phyloP scores from a whole-genome alignment of 768 basidiomycete species.

The Amanita polypyramis region DNA sequence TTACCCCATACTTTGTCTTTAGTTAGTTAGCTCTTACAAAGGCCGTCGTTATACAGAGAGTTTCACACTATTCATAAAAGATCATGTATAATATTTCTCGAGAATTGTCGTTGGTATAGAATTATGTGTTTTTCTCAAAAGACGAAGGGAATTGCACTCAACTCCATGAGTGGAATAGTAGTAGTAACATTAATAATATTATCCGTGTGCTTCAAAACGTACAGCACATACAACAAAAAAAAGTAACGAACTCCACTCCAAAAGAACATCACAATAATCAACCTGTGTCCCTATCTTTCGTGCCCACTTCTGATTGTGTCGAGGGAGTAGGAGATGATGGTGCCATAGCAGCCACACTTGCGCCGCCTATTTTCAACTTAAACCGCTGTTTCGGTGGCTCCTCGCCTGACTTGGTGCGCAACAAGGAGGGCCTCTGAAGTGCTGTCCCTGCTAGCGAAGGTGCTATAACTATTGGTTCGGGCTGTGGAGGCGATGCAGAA shows the following conservation, averaged over 20 bases:
- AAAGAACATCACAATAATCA: constrained; percentile 14
- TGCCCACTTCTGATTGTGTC: constrained; percentile 47
- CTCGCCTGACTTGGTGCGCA: constrained; percentile 7
- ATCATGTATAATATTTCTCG: not conserved
- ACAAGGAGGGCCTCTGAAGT: constrained; percentile 9
- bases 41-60: constrained; percentile 3
- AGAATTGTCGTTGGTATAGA: not conserved
- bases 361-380: constrained; percentile 6
- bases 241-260: not conserved
- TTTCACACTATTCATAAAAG: constrained; percentile 1
- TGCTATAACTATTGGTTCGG: not conserved
- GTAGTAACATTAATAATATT: constrained; percentile 2
- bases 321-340: constrained; percentile 12
- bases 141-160: not conserved
- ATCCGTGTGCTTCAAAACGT: constrained; percentile 1
- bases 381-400: constrained; percentile 7
- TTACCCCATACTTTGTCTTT: constrained; percentile 7
- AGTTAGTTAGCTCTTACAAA: constrained; percentile 3
- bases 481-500: not conserved
- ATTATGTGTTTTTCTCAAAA: not conserved
- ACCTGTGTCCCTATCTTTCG: constrained; percentile 70
- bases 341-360: not conserved
- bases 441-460: constrained; percentile 10
- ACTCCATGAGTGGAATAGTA: not conserved
- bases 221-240: constrained; percentile 1